Conservation (phyloP, 139 green algal species). For the Desmodesmus armatus region DNA sequence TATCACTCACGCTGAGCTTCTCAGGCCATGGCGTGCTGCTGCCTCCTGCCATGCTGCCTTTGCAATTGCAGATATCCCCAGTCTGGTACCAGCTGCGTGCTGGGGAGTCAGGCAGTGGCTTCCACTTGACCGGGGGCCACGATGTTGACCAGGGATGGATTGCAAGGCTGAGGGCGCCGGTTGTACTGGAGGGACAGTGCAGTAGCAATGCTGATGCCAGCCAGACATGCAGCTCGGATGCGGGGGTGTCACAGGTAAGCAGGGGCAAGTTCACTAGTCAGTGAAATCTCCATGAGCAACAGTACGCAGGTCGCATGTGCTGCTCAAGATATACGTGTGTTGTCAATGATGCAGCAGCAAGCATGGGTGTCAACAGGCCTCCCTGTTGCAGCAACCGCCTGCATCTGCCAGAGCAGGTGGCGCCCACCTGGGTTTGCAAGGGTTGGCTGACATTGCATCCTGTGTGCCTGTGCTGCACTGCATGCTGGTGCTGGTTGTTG, state of each 20-base stretch:
- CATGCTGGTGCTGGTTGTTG: neutral
- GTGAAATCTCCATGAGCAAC: neutral
- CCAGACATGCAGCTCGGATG: neutral
- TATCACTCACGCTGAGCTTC: neutral
- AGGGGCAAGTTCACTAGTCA: neutral
- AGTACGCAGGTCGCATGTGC: neutral
- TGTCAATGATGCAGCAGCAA: neutral
- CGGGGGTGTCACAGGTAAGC: neutral
- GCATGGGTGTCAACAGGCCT: neutral
- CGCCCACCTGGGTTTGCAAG: neutral
- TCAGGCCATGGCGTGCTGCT: neutral
- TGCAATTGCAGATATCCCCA: slow-evolving; percentile 45
- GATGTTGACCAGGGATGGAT: slow-evolving; percentile 62
- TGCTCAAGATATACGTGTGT: neutral
- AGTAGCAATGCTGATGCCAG: neutral
- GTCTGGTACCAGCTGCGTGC: slow-evolving; percentile 78
- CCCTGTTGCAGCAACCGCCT: neutral
- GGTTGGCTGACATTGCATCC: too few relatives aligned
- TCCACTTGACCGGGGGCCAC: slow-evolving; percentile 46
- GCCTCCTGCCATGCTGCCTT: neutral
- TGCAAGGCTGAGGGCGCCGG: slow-evolving; percentile 25
- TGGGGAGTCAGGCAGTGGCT: neutral
- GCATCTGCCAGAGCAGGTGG: neutral
- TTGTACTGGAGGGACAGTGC: neutral
- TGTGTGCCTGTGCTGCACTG: neutral